Evolutionary conservation across 75 land plant species (phyloP).

Genomic region (Pinus tabuliformis): DNA sequence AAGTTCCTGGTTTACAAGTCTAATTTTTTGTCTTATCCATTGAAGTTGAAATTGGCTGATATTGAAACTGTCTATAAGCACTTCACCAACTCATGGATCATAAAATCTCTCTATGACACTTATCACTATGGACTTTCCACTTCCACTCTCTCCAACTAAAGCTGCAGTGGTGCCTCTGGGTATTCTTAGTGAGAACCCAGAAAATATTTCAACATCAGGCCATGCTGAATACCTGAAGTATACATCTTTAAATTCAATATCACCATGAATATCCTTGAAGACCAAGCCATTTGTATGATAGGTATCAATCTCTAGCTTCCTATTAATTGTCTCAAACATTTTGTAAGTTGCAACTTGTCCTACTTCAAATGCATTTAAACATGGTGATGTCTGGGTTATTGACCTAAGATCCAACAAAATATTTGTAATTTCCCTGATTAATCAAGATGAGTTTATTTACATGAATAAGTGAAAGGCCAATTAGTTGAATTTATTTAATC

Average conservation of each 20-base stretch:
- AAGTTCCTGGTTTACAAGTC: too few relatives aligned
- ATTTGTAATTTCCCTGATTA: not conserved
- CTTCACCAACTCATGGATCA: constrained; percentile 41
- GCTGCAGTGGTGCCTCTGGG: constrained; percentile 43
- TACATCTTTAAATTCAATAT: constrained; percentile 45
- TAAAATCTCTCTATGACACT: constrained; percentile 47
- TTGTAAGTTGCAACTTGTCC: constrained; percentile 23
- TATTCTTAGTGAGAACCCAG: constrained; percentile 29
- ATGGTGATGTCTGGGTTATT: too few relatives aligned
- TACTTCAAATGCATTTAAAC: too few relatives aligned
- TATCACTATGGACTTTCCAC: constrained; percentile 47
- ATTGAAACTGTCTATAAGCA: constrained; percentile 44
- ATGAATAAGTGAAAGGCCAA: not conserved
- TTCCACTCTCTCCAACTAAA: constrained; percentile 61
- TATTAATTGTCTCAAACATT: constrained; percentile 37
- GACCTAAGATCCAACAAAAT: too few relatives aligned
- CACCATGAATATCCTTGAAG: constrained; percentile 35
- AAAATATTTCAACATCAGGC: constrained; percentile 33
- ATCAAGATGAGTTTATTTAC: not conserved
- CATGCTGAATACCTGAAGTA: constrained; percentile 47
- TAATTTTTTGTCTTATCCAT: too few relatives aligned
- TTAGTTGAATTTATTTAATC: not conserved
- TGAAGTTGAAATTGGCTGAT: too few relatives aligned
- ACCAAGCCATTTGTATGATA: constrained; percentile 37
- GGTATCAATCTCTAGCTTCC: constrained; percentile 32